Percentiles rank a stretch among this genome's conserved stretches.
Conservation (phyloP, 805 yeast genomes). For the Tetrapisispora fleetii region DNA sequence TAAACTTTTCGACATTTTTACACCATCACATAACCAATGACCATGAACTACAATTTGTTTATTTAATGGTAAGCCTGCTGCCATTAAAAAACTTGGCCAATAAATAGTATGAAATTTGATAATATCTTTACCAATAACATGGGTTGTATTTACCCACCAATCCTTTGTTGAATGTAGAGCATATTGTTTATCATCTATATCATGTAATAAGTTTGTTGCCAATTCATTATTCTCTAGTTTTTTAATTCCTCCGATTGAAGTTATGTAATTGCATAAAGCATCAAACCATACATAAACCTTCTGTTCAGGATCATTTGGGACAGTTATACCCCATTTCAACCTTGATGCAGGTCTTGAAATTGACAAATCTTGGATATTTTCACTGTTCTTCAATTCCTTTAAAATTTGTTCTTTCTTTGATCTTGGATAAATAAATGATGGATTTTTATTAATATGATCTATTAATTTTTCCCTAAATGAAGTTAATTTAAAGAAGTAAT, state of each 20-base stretch:
- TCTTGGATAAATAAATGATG: constrained; percentile 57
- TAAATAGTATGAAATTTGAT: constrained; percentile 79
- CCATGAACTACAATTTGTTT: constrained; percentile 76
- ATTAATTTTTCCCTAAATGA: constrained; percentile 48
- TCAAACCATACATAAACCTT: constrained; percentile 95
- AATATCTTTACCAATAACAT: constrained; percentile 88
- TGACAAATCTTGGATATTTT: constrained; percentile 58
- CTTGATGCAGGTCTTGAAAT: constrained; percentile 75
- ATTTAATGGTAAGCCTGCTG: constrained; percentile 67
- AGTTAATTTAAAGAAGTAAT: constrained; percentile 75
- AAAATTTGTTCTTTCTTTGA: constrained; percentile 45
- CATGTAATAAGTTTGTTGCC: constrained; percentile 15
- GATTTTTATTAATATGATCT: constrained; percentile 37
- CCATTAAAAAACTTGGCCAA: constrained; percentile 89
- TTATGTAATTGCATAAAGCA: constrained; percentile 77
- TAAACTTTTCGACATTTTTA: constrained; percentile 85
- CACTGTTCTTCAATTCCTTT: constrained; percentile 41
- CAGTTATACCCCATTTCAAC: constrained; percentile 81
- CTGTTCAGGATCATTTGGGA: constrained; percentile 71
- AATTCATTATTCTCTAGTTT: constrained; percentile 11
- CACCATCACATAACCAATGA: constrained; percentile 86
- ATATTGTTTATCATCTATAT: not conserved
- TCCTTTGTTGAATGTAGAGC: constrained; percentile 4
- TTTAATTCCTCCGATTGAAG: constrained; percentile 55
- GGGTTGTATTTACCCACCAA: constrained; percentile 41